phyloP scores from a whole-genome alignment of 306 rosid genomes.

The Fragaria ananassa region DNA sequence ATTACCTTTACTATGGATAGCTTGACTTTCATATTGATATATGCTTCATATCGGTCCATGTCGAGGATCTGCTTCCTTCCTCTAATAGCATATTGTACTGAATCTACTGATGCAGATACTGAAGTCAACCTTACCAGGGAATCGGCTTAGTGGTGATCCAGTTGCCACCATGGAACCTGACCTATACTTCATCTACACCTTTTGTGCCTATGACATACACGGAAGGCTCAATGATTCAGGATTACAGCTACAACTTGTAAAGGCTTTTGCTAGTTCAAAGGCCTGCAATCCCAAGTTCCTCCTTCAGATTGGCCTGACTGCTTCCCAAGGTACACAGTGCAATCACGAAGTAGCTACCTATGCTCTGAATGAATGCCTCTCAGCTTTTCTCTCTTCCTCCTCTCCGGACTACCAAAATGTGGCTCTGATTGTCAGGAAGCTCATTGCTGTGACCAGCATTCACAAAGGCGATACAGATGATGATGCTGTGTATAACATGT shows the following conservation, averaged over 20 bases:
- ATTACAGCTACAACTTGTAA: conserved; percentile 56
- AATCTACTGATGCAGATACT: conserved; percentile 51
- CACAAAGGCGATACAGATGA: conserved; percentile 81
- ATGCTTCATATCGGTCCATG: conserved; percentile 6
- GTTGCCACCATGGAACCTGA: conserved; percentile 48
- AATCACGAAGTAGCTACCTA: conserved; percentile 75
- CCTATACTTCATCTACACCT: conserved; percentile 59
- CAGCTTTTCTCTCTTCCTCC: conserved; percentile 65
- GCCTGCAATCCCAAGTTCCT: conserved; percentile 65
- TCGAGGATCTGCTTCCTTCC: conserved; percentile 13
- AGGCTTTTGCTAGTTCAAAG: conserved; percentile 59
- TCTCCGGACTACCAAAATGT: conserved; percentile 62
- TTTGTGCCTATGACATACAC: conserved; percentile 64
- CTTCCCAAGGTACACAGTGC: conserved; percentile 60
- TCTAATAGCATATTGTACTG: conserved; percentile 25
- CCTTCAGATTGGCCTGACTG: conserved; percentile 72
- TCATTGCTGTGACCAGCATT: conserved; percentile 55
- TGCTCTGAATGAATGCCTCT: conserved; percentile 78
- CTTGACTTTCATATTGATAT: conserved; percentile 4
- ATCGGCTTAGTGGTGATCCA: conserved; percentile 37
- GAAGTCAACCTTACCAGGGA: conserved; percentile 51
- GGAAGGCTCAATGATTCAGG: conserved; percentile 72
- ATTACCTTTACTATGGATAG: no score
- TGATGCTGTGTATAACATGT: conserved; percentile 64
- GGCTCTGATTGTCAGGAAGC: conserved; percentile 75